These are phyloP conservation scores for Rhizopus microsporus DNA, from an alignment of 371 early-diverging fungal species.

Conservation along the genomic window DNA sequence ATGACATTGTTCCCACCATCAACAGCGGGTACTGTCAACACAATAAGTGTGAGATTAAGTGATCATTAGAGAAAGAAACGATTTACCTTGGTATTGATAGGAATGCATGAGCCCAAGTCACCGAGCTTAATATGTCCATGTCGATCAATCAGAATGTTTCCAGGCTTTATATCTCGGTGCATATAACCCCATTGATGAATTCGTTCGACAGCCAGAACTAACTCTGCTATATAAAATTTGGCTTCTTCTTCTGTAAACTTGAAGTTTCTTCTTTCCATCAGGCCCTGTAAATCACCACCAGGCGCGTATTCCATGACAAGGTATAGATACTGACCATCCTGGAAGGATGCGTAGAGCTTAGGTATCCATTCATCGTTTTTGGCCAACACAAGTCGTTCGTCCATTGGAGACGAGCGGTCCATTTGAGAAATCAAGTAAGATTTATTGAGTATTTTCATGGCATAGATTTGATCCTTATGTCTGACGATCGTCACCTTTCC, in stretches of 20 bases:
- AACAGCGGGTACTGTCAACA: conserved; percentile 8
- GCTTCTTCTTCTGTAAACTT: conserved; percentile 87
- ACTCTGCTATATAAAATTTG: conserved; percentile 95
- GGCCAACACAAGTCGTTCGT: conserved; percentile 84
- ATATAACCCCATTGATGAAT: conserved; percentile 94
- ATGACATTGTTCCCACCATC: conserved; percentile 92
- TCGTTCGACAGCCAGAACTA: conserved; percentile 87
- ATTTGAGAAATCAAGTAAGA: conserved; percentile 78
- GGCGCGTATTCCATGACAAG: conserved; percentile 97
- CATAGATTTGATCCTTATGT: conserved; percentile 74
- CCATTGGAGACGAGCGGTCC: conserved; percentile 90
- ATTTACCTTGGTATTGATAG: conserved; percentile 38
- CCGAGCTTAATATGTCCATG: conserved; percentile 86
- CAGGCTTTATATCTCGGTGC: conserved; percentile 90
- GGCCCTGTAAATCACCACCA: conserved; percentile 94
- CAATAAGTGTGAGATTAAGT: background rate
- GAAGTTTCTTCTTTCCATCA: conserved; percentile 81
- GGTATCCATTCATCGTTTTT: conserved; percentile 81
- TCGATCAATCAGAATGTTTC: conserved; percentile 77
- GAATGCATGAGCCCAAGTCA: conserved; percentile 86
- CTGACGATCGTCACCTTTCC: conserved; percentile 57
- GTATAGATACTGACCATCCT: conserved; percentile 86
- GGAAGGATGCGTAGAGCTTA: conserved; percentile 86
- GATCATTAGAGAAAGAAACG: conserved; percentile 3
- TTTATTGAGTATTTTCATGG: conserved; percentile 96